These are phyloP conservation scores for Corynespora cassiicola DNA, from an alignment of 2,329 filamentous ascomycete genomes.

Conservation along the genomic window DNA sequence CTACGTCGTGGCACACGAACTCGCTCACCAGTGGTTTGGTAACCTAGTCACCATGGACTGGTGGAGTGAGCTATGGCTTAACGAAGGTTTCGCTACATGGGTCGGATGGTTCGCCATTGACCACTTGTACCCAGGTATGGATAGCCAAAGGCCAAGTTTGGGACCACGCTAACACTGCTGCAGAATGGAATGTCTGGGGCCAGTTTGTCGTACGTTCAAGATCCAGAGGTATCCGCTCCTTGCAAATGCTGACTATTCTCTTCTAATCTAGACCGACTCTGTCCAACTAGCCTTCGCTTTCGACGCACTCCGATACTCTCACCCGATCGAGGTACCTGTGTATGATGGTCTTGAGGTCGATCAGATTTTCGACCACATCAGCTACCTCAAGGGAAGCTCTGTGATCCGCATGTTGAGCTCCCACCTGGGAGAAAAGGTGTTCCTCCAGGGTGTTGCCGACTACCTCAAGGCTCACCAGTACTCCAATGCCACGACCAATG, in stretches of 20 bases:
- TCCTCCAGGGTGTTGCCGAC: conserved; percentile 86
- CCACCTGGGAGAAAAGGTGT: conserved; percentile 85
- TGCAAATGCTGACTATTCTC: conserved; percentile 45
- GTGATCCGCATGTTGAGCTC: conserved; percentile 95
- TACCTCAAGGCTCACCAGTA: conserved; percentile 92
- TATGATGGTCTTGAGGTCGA: conserved; percentile 94
- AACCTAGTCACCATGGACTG: conserved; percentile 97
- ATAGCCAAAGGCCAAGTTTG: too few relatives aligned
- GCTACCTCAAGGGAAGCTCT: conserved; percentile 94
- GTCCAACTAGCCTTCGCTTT: conserved; percentile 91
- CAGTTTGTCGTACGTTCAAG: conserved; percentile 80
- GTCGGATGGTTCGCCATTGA: conserved; percentile 94
- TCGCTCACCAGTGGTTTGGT: conserved; percentile 96
- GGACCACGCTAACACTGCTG: conserved; percentile 8
- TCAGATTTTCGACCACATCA: conserved; percentile 97
- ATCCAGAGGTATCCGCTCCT: conserved; percentile 58
- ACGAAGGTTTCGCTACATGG: conserved; percentile 98
- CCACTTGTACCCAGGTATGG: conserved; percentile 78
- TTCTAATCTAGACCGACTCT: conserved; percentile 73
- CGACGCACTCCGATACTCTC: conserved; percentile 87
- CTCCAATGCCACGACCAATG: conserved; percentile 87
- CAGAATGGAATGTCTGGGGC: conserved; percentile 96
- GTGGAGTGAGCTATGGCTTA: conserved; percentile 90
- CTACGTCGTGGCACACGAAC: conserved; percentile 97
- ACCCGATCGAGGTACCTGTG: conserved; percentile 95